phyloP scores from a whole-genome alignment of 2,329 filamentous ascomycete species.

The Colletotrichum tamarilloi region DNA sequence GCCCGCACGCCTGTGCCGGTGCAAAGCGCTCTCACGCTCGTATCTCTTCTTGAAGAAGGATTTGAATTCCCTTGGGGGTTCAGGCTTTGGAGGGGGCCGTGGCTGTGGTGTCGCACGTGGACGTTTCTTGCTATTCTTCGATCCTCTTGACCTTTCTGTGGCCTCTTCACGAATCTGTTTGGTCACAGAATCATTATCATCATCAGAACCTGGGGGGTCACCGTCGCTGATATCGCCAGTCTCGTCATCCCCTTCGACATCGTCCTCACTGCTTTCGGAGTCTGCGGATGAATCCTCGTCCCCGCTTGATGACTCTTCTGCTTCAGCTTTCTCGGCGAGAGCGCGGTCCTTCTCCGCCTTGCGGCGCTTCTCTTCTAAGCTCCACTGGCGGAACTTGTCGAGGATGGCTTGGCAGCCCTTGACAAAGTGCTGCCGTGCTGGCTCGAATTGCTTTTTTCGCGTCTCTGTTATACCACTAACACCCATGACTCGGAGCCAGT shows the following conservation, averaged over 20 bases:
- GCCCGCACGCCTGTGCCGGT: slow-evolving; percentile 74
- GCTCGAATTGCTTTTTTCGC: slow-evolving; percentile 87
- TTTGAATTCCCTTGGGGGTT: slow-evolving; percentile 73
- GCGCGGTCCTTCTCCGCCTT: slow-evolving; percentile 80
- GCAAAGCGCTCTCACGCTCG: slow-evolving; percentile 83
- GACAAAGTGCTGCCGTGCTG: slow-evolving; percentile 87
- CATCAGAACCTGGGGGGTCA: slow-evolving; percentile 67
- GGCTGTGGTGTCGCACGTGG: slow-evolving; percentile 39
- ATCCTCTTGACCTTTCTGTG: slow-evolving; percentile 60
- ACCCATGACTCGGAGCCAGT: slow-evolving; percentile 94
- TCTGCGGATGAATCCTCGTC: slow-evolving; percentile 33
- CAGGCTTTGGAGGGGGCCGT: slow-evolving; percentile 45
- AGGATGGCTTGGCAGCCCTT: slow-evolving; percentile 83
- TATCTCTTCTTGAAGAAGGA: slow-evolving; percentile 88
- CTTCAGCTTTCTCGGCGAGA: slow-evolving; percentile 59
- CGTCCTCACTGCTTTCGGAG: slow-evolving; percentile 47
- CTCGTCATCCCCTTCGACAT: slow-evolving; percentile 45
- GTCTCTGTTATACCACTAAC: slow-evolving; percentile 87
- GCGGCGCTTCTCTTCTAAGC: slow-evolving; percentile 86
- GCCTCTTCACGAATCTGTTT: slow-evolving; percentile 82
- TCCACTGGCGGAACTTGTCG: slow-evolving; percentile 90
- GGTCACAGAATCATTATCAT: slow-evolving; percentile 76
- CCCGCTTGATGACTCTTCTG: slow-evolving; percentile 34
- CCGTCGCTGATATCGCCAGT: slow-evolving; percentile 41
- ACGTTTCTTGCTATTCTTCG: slow-evolving; percentile 45